Evolutionary conservation across 257 asterid species (phyloP).

Genomic region (Ballota nigra): DNA sequence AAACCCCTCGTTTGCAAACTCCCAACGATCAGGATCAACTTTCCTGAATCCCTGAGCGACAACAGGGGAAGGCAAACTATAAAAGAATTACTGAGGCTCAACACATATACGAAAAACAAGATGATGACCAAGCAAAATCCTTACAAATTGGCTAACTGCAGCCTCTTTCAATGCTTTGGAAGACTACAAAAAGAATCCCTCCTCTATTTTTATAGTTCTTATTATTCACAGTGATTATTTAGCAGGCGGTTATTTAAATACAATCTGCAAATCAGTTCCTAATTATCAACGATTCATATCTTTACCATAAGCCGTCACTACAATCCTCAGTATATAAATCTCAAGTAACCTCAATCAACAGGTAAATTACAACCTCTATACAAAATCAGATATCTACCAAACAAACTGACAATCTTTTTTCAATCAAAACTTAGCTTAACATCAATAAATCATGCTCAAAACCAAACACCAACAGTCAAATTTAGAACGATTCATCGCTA

Average conservation of each 20-base stretch:
- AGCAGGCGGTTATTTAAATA: not conserved
- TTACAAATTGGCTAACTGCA: not conserved
- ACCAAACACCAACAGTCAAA: not conserved
- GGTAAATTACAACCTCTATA: not conserved
- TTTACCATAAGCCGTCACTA: not conserved
- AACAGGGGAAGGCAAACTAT: slow-evolving; percentile 42
- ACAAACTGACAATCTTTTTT: not conserved
- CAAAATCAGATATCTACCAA: not conserved
- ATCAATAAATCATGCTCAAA: slow-evolving; percentile 1
- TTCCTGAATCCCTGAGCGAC: slow-evolving; percentile 64
- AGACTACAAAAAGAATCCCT: not conserved
- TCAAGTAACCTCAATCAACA: slow-evolving; percentile 1
- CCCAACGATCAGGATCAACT: slow-evolving; percentile 65
- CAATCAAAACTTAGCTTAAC: not conserved
- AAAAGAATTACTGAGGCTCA: slow-evolving; percentile 37
- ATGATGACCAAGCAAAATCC: not conserved
- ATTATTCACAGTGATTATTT: not conserved
- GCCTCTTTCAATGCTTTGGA: not conserved
- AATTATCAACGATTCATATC: not conserved
- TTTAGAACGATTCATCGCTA: not conserved
- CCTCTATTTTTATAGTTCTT: not conserved
- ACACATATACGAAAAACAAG: slow-evolving; percentile 5
- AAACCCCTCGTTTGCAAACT: slow-evolving; percentile 63
- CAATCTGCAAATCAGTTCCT: not conserved
- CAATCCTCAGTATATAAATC: not conserved